phyloP scores from a whole-genome alignment of 139 green algal genomes.

The Micractinium conductrix region DNA sequence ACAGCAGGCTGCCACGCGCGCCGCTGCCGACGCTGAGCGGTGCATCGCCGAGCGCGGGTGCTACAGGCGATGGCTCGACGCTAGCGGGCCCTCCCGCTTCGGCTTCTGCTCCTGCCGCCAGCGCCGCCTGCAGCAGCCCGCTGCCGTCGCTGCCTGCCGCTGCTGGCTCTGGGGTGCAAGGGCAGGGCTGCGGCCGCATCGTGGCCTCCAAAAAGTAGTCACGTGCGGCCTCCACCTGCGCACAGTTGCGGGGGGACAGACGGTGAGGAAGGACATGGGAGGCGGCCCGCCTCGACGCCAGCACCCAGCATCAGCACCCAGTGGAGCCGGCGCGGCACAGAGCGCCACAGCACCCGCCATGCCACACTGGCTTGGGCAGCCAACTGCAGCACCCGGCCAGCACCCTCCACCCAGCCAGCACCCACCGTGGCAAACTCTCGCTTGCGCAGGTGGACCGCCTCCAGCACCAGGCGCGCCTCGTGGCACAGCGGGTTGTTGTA shows the following conservation, averaged over 20 bases:
- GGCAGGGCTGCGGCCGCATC: not conserved
- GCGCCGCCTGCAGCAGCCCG: slow-evolving; percentile 7
- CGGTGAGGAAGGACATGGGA: not conserved
- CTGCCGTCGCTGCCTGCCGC: not conserved
- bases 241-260: not conserved
- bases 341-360: too few species aligned
- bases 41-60: too few species aligned
- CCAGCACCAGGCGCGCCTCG: slow-evolving; percentile 70
- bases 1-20: not conserved
- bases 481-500: slow-evolving; percentile 64
- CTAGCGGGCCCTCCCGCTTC: too few species aligned
- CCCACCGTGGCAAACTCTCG: slow-evolving; percentile 64
- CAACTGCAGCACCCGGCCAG: not conserved
- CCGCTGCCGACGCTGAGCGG: not conserved
- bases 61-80: too few species aligned
- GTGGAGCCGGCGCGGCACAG: too few species aligned
- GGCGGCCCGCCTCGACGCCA: not conserved
- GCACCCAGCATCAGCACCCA: not conserved
- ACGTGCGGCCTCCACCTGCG: slow-evolving; percentile 20
- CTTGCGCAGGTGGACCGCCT: slow-evolving; percentile 59
- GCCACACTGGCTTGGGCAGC: too few species aligned
- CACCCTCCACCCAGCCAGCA: not conserved
- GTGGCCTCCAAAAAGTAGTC: slow-evolving; percentile 14
- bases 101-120: too few species aligned
- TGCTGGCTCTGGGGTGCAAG: not conserved